These are phyloP conservation scores for Bruguiera hainesii DNA, from an alignment of 441 rosid species.

Conservation along the genomic window DNA sequence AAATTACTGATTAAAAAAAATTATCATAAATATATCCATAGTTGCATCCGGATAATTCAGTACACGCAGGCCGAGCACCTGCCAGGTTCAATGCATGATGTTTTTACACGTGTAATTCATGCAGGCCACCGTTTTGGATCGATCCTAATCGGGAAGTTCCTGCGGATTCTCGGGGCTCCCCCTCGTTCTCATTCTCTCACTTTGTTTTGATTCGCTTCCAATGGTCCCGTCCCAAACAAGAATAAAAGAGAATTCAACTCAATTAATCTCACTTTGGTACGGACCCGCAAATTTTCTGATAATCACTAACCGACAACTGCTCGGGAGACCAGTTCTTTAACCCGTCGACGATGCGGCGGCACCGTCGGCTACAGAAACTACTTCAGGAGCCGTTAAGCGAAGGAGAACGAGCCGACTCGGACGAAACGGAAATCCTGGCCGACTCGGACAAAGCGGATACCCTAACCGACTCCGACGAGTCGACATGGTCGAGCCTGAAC, in stretches of 20 bases:
- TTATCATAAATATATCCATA: no score
- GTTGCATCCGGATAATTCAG: no score
- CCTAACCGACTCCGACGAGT: conserved; percentile 24
- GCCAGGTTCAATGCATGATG: no score
- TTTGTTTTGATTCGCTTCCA: no score
- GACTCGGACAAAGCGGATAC: conserved; percentile 8
- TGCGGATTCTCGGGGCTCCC: no score
- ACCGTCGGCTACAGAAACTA: conserved; percentile 26
- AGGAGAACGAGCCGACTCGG: conserved; percentile 22
- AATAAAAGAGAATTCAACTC: not conserved
- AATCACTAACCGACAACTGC: conserved; percentile 39
- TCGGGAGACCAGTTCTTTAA: conserved; percentile 37
- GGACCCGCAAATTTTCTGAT: not conserved
- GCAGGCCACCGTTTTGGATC: no score
- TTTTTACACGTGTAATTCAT: no score
- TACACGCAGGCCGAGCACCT: no score
- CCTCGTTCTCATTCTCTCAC: no score
- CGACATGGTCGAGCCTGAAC: conserved; percentile 37
- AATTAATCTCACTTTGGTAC: not conserved
- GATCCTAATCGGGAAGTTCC: no score
- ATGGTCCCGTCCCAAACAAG: no score
- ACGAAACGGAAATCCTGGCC: conserved; percentile 17
- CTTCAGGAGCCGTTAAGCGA: conserved; percentile 17
- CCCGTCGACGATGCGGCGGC: conserved; percentile 37
- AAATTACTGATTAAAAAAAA: no score